phyloP scores from a whole-genome alignment of 257 asterid genomes.

The Rauvolfia tetraphylla region DNA sequence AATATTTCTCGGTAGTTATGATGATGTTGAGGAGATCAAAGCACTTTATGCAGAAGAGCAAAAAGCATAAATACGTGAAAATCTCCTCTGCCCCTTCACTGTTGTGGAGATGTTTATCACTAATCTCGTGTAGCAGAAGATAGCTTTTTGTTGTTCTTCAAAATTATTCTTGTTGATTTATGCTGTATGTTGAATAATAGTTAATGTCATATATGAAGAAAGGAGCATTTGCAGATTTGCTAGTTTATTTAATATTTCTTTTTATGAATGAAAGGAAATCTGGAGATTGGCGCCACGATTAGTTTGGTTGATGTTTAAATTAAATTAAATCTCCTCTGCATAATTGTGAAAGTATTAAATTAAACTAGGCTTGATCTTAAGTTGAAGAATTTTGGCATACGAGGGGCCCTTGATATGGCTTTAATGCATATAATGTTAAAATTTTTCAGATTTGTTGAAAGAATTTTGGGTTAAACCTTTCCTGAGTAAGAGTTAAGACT shows the following conservation, averaged over 20 bases:
- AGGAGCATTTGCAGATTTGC: not conserved
- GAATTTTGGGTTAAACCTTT: no score
- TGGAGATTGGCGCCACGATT: no score
- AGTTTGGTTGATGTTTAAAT: no score
- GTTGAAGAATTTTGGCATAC: no score
- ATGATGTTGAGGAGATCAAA: constrained; percentile 92
- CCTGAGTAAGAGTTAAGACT: no score
- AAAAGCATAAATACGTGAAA: constrained; percentile 25
- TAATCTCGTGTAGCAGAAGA: constrained; percentile 2
- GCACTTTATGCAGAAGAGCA: constrained; percentile 67
- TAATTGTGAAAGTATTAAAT: no score
- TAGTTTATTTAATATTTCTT: not conserved
- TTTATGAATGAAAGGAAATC: no score
- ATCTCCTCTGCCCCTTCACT: not conserved
- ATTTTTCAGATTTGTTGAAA: no score
- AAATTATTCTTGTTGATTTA: not conserved
- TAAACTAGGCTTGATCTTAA: no score
- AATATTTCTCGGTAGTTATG: constrained; percentile 85
- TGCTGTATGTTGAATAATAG: constrained; percentile 7
- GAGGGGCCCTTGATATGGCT: no score
- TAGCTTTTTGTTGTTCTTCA: not conserved
- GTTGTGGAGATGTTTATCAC: not conserved
- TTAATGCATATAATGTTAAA: no score
- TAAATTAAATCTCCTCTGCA: no score
- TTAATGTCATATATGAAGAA: not conserved